Base-by-base conservation (phyloP, 495 filamentous ascomycete species). In the Hyaloscypha bicolor region DNA sequence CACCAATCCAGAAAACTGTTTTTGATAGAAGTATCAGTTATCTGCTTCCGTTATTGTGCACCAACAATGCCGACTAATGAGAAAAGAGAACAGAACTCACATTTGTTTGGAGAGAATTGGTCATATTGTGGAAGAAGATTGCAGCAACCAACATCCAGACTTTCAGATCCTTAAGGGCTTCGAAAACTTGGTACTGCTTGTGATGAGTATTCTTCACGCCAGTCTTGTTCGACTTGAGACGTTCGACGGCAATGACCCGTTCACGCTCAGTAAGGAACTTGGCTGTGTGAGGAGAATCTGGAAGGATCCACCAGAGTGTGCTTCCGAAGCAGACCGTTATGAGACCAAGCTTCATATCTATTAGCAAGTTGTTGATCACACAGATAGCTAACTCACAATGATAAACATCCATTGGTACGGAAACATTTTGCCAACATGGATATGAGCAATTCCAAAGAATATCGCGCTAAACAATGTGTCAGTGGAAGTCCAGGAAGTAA, bases 171-270 rank as follows among this genome's bases (percentile, higher is more conserved):
- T 77, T 12, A 2, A 88, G 71, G 0, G 85, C 83, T 64, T 89
- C 87, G 51, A 81, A 82, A 52, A 86, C 80, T 64, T 91, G 89
- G 42, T 90, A 83, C 71, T 81, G 74, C 59, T 89, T 88, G 72
- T 89, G 90, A 37, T 87, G 82, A 76, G 88, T 88, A 69, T 90
- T 91, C 45, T 88, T 86, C 32, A 91, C 83, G 16, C 89, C 89
- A 70, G 89, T 88, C 70, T 88, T 83, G 62, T 91, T 91, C 45
- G 80, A 73, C 1, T 87, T 80, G n/a, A 91, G 85, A 29, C 89
- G 81, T 55, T 87, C 88, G 58, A 91, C 75, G 6, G 86, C 86
- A 62, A 89, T 80, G 6, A 81, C 69, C 8, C 78, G 80, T 58
- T 92, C 90, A 57, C 86, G 79, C 57, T 85, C 81, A 22, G 78